phyloP scores from a whole-genome alignment of 1,284 basidiomycete species.

The Ustilago hordei region DNA sequence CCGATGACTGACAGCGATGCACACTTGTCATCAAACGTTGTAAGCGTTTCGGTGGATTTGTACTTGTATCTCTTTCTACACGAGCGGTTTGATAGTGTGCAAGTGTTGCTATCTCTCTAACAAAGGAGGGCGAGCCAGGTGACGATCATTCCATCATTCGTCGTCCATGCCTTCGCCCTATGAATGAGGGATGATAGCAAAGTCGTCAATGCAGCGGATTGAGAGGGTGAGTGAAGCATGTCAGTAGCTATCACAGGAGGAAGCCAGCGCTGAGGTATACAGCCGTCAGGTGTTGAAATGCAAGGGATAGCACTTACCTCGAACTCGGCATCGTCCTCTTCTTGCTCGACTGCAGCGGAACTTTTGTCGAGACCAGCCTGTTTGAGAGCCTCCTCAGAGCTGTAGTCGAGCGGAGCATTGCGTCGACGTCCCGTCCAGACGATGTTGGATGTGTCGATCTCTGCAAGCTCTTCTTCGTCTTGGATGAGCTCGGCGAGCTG shows the following conservation, averaged over 20 bases:
- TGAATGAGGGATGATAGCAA: neutral
- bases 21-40: neutral
- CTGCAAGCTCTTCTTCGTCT: conserved; percentile 55
- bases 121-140: neutral
- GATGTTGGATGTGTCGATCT: conserved; percentile 56
- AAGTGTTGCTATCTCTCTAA: neutral
- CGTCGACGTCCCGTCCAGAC: conserved; percentile 52
- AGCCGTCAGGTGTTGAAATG: neutral
- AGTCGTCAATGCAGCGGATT: neutral
- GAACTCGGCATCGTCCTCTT: conserved; percentile 59
- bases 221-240: neutral
- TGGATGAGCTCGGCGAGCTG: conserved; percentile 49
- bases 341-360: conserved; percentile 29
- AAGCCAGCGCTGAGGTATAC: too few relatives aligned
- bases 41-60: conserved; percentile 17
- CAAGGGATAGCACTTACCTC: conserved; percentile 27
- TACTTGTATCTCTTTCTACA: conserved; percentile 21
- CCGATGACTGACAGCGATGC: conserved; percentile 55
- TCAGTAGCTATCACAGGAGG: too few relatives aligned
- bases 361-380: conserved; percentile 50
- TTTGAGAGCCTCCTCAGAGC: conserved; percentile 58
- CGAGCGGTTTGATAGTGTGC: neutral
- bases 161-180: conserved; percentile 44
- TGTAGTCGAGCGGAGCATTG: conserved; percentile 57
- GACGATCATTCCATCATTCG: conserved; percentile 1